Base-by-base conservation (phyloP, 164 flowering plant genomes). In the Brasenia schreberi region DNA sequence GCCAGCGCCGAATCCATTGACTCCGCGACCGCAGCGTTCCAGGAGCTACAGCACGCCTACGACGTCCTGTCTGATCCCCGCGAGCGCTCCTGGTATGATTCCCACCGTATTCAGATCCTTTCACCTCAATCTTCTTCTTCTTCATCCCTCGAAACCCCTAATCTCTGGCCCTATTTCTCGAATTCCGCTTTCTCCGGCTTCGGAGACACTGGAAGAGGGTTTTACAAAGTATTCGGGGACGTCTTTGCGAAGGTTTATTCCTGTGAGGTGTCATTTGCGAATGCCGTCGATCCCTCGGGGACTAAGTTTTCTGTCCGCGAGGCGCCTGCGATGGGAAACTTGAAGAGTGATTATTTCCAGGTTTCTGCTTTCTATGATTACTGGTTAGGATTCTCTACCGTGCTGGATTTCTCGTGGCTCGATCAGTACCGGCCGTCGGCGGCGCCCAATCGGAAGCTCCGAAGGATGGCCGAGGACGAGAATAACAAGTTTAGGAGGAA, bases 11-110 rank as follows among this genome's bases (percentile, higher is more conserved):
- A 85, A 59, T 69, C 92, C 61, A 77, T 77, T 14, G 75, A 80
- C 65, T 81, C 82, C 44, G 96, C 97, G 76, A 94, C 95, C 17
- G 85, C 96, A 27, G 71, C 83, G 16, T 94, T 94, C 75, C 98
- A 94, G 63, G 96, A 89, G 78, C 96, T 94, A 56, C 74, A 74
- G 23, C 86, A 85, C 67, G 98, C 98, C 43, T 94, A 94, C 83
- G 95, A 94, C 67, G 89, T 94, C 64, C 87, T 91, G 59, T 91
- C 98, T 56, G 95, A 94, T 68, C 81, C 93, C 5, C 81, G 80
- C 16, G 98, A 94, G 64, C 96, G 98, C 39, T 71, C 93, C 43
- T 91, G 95, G 95, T 94, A 91, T 73, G 98, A 91, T 70, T 91
- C 98, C 42, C 97, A 91, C 71, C 97, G 98, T 0, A 84, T 92